Conservation (phyloP, 139 green algal species). For the Closterium sp. region DNA sequence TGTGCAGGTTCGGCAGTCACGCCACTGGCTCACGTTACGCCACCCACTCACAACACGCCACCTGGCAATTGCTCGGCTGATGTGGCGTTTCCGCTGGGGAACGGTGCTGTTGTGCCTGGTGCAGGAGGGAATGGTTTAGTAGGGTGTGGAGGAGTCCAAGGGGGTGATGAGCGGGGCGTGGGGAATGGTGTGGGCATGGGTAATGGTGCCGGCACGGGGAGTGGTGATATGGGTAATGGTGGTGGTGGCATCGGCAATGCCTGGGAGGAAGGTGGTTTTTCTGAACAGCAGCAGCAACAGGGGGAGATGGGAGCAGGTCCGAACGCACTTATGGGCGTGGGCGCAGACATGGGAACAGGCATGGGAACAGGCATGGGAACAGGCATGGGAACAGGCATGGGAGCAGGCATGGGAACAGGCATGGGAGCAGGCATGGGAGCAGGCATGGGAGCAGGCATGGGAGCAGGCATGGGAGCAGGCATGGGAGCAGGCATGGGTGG, state of each 20-base stretch:
- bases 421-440: too few species aligned
- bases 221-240: background rate
- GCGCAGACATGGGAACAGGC: background rate
- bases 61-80: background rate
- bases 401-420: too few species aligned
- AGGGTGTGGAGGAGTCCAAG: background rate
- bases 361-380: too few species aligned
- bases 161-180: background rate
- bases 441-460: too few species aligned
- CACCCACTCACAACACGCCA: background rate
- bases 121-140: constrained; percentile 6
- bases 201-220: background rate
- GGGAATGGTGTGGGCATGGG: too few species aligned
- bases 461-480: too few species aligned
- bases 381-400: too few species aligned
- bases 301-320: background rate
- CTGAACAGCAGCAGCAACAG: background rate
- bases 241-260: background rate
- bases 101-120: background rate
- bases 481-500: too few species aligned
- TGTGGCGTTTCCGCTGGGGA: background rate
- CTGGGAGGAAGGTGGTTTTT: background rate
- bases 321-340: too few species aligned
- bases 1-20: background rate
- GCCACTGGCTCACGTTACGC: background rate